Evolutionary conservation across 768 basidiomycete species (phyloP), one percentile per base, ranked within the genome.

Genomic region (Tricholoma furcatifolium): DNA sequence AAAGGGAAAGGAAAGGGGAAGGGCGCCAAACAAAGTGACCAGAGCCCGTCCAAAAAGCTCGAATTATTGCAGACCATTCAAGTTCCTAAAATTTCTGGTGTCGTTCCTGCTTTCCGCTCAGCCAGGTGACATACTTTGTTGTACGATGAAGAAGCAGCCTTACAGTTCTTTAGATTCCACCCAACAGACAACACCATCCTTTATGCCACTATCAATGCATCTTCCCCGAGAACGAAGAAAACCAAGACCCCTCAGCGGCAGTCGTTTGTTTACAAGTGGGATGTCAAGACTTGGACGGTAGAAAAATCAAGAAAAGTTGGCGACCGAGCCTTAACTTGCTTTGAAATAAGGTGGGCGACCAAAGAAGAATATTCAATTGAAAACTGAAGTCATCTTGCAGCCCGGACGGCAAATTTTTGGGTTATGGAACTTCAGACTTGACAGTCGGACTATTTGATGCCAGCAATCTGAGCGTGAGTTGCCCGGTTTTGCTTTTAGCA

Each of bases 391-490:
- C 7, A 27, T 7, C 30, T 43, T 54, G 23, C 58, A 98, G 94
- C 62, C 70, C 80, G 41, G 83, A 95, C 65, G 96, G 97, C 1
- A 85, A 80, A 55, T 74, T 90, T 34, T 71, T 98, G 12, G 93
- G 89, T 1, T 93, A 84, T 62, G 96, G 94, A 3, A 87, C 85
- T 11, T 93, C 93, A 4, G 93, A 98, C 69, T 76, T 88, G 23
- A 85, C 85, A 38, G 82, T 98, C 53, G 88, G 93, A 9, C 74
- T 98, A 43, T 67, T 98, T 43, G 94, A 98, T 66, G 77, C 92
- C 3, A 74, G 72, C 48, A 91, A 84, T 2, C 70, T 98, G 20
- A 77, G 80, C 50, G 97, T 98, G 86, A 56, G 45, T 6, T 10
- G 14, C 9, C 3, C 8, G 35, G 49, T 20, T 55, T 45, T 23